Evolutionary conservation across 202 grass and related monocot genomes (phyloP), one percentile per base, ranked within the genome.

Genomic region (Tripidium arundinaceum): DNA sequence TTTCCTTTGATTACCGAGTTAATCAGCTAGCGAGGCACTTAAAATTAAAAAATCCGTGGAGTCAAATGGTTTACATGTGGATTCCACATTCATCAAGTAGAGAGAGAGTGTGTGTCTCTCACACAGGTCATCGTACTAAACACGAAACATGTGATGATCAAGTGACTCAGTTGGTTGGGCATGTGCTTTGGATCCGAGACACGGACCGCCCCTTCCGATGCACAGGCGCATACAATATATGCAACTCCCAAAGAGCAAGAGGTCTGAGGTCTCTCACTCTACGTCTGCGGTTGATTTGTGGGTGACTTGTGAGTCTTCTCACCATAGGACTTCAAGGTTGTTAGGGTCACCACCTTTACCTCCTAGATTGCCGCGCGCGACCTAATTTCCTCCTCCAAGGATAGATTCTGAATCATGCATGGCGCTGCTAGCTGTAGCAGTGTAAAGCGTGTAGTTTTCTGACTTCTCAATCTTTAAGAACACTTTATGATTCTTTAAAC

Each of bases 31-130:
- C 3, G 0, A 46, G 27, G 18, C 4, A 33, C 2, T n/a, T 24
- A 10, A n/a, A 55, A 18, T 52, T 65, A 38, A n/a, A 57, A 58
- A 80, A 46, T 2, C 10, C 1, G 5, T 61, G 13, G 27, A 72
- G 77, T 85, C 86, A 85, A 83, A 81, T 76, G 42, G 57, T 58
- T 46, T 84, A 66, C n/a, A 42, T 87, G 84, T 49, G 70, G 57
- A 87, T 78, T 69, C 84, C 12, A 19, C 42, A 71, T 29, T 43
- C 54, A 81, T 71, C 66, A 67, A 81, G n/a, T 2, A 54, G 3
- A 57, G 52, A 57, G 52, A 71, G 66, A 24, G 29, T 27, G 8
- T 16, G 4, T 9, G 33, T 8, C 12, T 47, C 25, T 18, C 34
- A 7, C 18, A 6, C 41, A 2, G 2, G 0, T 4, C 18, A 14